These are phyloP conservation scores for Daedaleopsis nitida DNA, from an alignment of 768 basidiomycete species.

Conservation along the genomic window DNA sequence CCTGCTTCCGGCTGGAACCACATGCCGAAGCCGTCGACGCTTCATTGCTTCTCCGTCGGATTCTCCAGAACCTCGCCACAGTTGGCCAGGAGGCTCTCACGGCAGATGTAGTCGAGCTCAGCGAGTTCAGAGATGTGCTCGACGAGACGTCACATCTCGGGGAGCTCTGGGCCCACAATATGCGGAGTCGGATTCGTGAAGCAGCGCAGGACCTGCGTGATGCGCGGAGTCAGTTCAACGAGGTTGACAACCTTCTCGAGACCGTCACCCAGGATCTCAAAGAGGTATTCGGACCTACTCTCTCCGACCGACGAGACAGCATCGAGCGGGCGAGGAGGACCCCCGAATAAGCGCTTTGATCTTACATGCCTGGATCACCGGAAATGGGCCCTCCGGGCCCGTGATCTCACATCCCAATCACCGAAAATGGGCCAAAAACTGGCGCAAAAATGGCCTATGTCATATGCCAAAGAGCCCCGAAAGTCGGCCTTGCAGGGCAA, in stretches of 20 bases:
- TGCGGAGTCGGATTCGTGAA: conserved; percentile 56
- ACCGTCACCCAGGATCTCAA: conserved; percentile 46
- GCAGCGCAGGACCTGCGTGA: conserved; percentile 49
- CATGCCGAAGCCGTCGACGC: conserved; percentile 43
- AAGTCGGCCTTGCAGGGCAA: too few species aligned
- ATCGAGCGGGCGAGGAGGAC: conserved; percentile 22
- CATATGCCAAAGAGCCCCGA: too few species aligned
- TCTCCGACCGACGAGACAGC: conserved; percentile 13
- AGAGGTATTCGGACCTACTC: conserved; percentile 40
- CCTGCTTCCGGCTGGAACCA: not conserved
- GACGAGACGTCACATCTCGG: conserved; percentile 50
- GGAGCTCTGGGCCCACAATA: conserved; percentile 48
- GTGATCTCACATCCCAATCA: too few species aligned
- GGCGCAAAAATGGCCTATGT: too few species aligned
- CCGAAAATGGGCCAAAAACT: too few species aligned
- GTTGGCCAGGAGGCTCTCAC: conserved; percentile 41
- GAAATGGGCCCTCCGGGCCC: too few species aligned
- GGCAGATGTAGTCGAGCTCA: conserved; percentile 37
- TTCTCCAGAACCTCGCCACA: conserved; percentile 56
- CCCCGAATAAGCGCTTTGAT: too few species aligned
- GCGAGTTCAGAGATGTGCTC: conserved; percentile 47
- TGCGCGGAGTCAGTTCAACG: conserved; percentile 47
- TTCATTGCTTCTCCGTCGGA: conserved; percentile 39
- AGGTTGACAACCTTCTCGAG: conserved; percentile 46
- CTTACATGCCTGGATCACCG: too few species aligned